phyloP scores from a whole-genome alignment of 2,329 filamentous ascomycete species.

The Pyricularia grisea region DNA sequence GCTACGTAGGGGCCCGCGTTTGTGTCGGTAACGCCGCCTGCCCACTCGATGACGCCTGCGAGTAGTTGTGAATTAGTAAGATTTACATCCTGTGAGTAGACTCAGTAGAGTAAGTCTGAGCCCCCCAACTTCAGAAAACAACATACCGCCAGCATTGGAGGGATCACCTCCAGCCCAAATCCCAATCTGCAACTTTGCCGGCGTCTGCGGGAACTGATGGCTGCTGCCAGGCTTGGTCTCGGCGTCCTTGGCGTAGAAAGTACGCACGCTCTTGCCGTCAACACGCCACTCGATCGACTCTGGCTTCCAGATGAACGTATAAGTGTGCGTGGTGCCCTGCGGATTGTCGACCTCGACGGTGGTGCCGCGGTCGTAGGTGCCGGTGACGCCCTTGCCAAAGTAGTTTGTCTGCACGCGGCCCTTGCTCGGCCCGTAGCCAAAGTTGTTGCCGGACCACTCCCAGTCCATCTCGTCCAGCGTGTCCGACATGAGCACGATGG shows the following conservation, averaged over 20 bases:
- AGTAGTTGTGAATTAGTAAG: neutral
- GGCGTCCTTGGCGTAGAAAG: conserved; percentile 35
- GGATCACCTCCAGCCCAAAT: conserved; percentile 26
- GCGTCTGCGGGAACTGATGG: conserved; percentile 48
- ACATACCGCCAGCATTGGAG: conserved; percentile 1
- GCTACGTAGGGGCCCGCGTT: conserved; percentile 8
- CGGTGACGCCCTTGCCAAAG: conserved; percentile 44
- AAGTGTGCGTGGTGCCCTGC: conserved; percentile 41
- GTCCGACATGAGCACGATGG: conserved; percentile 39
- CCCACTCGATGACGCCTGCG: conserved; percentile 9
- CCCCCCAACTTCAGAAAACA: neutral
- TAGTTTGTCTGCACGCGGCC: conserved; percentile 37
- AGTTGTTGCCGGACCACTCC: conserved; percentile 25
- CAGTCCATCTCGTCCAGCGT: conserved; percentile 45
- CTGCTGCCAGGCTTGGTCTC: conserved; percentile 23
- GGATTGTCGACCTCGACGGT: conserved; percentile 38
- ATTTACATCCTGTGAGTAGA: too few species aligned
- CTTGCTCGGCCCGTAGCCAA: conserved; percentile 8
- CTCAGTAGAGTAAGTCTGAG: too few species aligned
- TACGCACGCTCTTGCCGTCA: conserved; percentile 43
- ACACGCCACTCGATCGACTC: conserved; percentile 43
- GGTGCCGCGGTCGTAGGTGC: conserved; percentile 38
- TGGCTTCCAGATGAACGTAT: conserved; percentile 47
- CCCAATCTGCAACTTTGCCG: conserved; percentile 39
- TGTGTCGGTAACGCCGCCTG: conserved; percentile 10